A percentile compares a stretch with the other conserved stretches of the same genome.
These are phyloP conservation scores for Fusarium temperatum DNA, from an alignment of 2,329 filamentous ascomycete species.

Conservation along the genomic window DNA sequence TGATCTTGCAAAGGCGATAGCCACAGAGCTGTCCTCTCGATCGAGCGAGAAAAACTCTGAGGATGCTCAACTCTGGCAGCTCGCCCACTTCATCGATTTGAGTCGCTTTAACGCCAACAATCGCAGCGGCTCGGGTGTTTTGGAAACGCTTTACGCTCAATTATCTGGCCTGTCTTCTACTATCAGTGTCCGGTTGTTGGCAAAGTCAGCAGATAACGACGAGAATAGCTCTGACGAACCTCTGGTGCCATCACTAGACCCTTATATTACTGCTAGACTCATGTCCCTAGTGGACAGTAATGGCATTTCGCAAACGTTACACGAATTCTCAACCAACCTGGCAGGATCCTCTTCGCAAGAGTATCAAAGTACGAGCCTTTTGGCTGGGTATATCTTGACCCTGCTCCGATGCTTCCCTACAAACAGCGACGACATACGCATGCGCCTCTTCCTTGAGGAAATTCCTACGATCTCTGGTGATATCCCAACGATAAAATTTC, in stretches of 20 bases:
- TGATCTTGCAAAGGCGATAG: conserved; percentile 54
- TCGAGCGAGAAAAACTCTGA: conserved; percentile 42
- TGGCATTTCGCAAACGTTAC: conserved; percentile 66
- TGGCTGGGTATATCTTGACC: conserved; percentile 88
- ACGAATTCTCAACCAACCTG: conserved; percentile 47
- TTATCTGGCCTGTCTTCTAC: conserved; percentile 61
- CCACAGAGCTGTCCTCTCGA: conserved; percentile 46
- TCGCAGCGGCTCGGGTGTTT: conserved; percentile 51
- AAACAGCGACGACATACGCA: conserved; percentile 86
- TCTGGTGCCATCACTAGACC: conserved; percentile 49
- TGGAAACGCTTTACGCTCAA: conserved; percentile 64
- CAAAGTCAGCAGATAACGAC: conserved; percentile 29
- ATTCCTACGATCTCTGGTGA: conserved; percentile 61
- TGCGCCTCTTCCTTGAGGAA: conserved; percentile 81
- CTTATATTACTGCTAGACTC: conserved; percentile 73
- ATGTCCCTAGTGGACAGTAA: conserved; percentile 77
- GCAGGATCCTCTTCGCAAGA: conserved; percentile 44
- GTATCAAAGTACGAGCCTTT: conserved; percentile 63
- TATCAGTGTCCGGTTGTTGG: conserved; percentile 57
- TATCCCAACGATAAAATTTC: conserved; percentile 69
- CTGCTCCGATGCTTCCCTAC: conserved; percentile 85
- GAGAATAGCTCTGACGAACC: conserved; percentile 31
- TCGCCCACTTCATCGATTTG: conserved; percentile 73
- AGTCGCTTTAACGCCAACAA: conserved; percentile 51
- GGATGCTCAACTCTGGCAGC: conserved; percentile 66